phyloP scores from a whole-genome alignment of 169 alveolate species.

The Plasmodium gonderi region DNA sequence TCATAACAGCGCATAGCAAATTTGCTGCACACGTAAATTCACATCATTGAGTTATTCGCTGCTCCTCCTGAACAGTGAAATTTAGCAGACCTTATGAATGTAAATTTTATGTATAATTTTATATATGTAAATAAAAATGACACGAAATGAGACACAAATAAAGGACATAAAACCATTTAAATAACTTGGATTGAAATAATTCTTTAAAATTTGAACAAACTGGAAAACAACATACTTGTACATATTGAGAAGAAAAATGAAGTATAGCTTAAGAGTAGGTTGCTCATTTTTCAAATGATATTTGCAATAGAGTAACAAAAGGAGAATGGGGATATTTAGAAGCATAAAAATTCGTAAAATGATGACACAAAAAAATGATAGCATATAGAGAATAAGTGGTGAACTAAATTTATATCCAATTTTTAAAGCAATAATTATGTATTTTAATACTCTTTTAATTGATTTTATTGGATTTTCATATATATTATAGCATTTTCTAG shows the following conservation, averaged over 20 bases:
- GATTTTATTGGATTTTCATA: constrained; percentile 72
- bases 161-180: constrained; percentile 17
- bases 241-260: not conserved
- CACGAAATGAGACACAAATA: not conserved
- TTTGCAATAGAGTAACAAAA: constrained; percentile 41
- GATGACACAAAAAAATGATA: constrained; percentile 28
- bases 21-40: not conserved
- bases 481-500: constrained; percentile 72
- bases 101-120: not conserved
- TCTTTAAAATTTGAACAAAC: constrained; percentile 34
- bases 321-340: constrained; percentile 44
- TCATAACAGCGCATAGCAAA: not conserved
- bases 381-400: constrained; percentile 37
- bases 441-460: constrained; percentile 43
- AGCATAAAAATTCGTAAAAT: constrained; percentile 36
- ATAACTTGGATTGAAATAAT: not conserved
- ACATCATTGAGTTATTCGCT: not conserved
- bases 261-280: constrained; percentile 8
- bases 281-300: constrained; percentile 44
- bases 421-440: constrained; percentile 26
- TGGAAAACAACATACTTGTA: constrained; percentile 53
- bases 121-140: constrained; percentile 30
- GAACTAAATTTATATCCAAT: constrained; percentile 35
- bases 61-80: not conserved
- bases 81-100: not conserved